Conservation (phyloP, 1,284 basidiomycete genomes). For the Trichosporon coremiiforme region DNA sequence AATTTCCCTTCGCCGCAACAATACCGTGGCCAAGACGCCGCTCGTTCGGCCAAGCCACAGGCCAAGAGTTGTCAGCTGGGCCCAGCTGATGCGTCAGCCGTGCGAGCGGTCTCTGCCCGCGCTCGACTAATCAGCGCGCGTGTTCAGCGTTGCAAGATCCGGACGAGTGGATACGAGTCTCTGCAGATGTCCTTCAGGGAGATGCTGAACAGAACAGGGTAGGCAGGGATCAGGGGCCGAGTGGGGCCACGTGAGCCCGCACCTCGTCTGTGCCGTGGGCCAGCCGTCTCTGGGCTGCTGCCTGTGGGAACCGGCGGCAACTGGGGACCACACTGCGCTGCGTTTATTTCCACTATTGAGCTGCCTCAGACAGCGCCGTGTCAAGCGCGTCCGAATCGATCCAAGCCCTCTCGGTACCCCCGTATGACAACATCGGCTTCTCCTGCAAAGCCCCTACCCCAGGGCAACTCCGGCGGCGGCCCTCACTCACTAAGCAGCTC, state of each 20-base stretch:
- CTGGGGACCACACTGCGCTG: not conserved
- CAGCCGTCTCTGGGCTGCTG: not conserved
- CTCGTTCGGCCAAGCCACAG: not conserved
- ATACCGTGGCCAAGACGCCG: not conserved
- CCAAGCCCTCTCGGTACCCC: not conserved
- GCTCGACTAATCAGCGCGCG: not conserved
- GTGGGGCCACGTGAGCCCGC: conserved; percentile 6
- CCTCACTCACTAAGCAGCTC: not conserved
- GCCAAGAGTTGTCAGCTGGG: conserved; percentile 6
- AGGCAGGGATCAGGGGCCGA: not conserved
- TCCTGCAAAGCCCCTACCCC: not conserved
- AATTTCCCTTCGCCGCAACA: not conserved
- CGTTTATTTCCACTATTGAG: not conserved
- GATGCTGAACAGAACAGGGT: not conserved
- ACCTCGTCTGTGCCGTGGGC: not conserved
- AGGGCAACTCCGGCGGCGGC: not conserved
- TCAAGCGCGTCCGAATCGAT: not conserved
- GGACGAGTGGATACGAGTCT: not conserved
- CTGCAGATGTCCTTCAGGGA: too few relatives aligned
- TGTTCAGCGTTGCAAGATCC: conserved; percentile 1
- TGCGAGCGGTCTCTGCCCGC: not conserved
- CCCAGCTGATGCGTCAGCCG: conserved; percentile 8
- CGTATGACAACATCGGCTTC: not conserved
- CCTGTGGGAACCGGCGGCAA: conserved; percentile 6
- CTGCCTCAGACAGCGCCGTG: not conserved